A percentile compares a stretch with the other conserved stretches of the same genome.
phyloP scores from a whole-genome alignment of 129 eudicot genomes.

The Heracleum sosnowskyi region DNA sequence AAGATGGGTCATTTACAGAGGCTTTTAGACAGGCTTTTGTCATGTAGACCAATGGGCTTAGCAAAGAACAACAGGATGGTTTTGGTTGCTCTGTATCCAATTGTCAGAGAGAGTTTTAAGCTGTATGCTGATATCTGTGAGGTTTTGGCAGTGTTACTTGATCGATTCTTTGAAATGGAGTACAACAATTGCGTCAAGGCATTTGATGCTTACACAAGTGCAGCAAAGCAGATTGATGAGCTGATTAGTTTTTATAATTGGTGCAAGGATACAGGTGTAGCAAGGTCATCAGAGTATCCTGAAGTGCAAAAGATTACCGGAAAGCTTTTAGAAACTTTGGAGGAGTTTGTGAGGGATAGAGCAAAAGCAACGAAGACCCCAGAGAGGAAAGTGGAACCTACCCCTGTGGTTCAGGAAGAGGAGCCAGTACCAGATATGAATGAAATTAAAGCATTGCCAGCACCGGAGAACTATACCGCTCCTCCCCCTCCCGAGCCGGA shows the following conservation, averaged over 20 bases:
- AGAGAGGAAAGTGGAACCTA: slow-evolving; percentile 45
- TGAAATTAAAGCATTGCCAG: slow-evolving; percentile 74
- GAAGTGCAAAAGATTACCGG: slow-evolving; percentile 70
- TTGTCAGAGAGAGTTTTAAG: slow-evolving; percentile 75
- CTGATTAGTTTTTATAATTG: slow-evolving; percentile 59
- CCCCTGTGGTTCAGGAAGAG: slow-evolving; percentile 35
- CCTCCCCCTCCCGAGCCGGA: slow-evolving; percentile 49
- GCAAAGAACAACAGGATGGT: slow-evolving; percentile 74
- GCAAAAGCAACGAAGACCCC: slow-evolving; percentile 65
- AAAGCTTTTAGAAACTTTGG: slow-evolving; percentile 64
- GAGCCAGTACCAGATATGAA: slow-evolving; percentile 72
- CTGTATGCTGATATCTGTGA: slow-evolving; percentile 75
- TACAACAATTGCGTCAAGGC: slow-evolving; percentile 75
- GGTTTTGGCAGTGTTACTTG: slow-evolving; percentile 60
- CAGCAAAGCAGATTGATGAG: slow-evolving; percentile 85
- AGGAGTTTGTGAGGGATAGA: slow-evolving; percentile 81
- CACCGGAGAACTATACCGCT: slow-evolving; percentile 47
- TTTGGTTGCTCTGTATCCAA: slow-evolving; percentile 50
- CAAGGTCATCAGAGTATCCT: slow-evolving; percentile 69
- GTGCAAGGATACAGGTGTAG: slow-evolving; percentile 84
- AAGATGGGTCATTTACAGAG: slow-evolving; percentile 81
- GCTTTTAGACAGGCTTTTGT: slow-evolving; percentile 59
- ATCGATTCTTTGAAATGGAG: slow-evolving; percentile 81
- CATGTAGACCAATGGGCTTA: slow-evolving; percentile 69
- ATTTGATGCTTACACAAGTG: slow-evolving; percentile 57